Conservation (phyloP, 129 eudicot species). For the Artemisia annua region DNA sequence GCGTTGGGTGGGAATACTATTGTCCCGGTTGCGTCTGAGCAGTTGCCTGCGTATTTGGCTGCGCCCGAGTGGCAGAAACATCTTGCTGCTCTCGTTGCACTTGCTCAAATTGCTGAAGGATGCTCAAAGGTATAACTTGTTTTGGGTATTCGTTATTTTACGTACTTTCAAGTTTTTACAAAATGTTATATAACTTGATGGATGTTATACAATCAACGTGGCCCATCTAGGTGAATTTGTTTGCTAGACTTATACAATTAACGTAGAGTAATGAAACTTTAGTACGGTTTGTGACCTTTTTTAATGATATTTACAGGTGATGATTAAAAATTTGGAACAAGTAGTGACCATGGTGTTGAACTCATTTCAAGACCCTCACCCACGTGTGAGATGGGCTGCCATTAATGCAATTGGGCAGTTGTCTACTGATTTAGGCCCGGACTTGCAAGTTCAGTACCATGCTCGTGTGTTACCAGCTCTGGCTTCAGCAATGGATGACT, state of each 20-base stretch:
- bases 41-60: conserved; percentile 72
- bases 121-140: conserved; percentile 68
- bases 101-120: conserved; percentile 94
- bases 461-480: conserved; percentile 30
- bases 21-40: conserved; percentile 94
- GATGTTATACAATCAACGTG: too few species aligned
- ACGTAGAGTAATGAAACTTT: too few species aligned
- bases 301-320: conserved; percentile 54
- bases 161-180: conserved; percentile 1
- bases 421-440: neutral
- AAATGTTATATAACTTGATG: neutral
- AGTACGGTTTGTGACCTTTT: neutral
- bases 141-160: neutral
- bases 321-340: conserved; percentile 93
- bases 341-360: conserved; percentile 87
- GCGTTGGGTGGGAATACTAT: conserved; percentile 87
- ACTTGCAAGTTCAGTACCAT: conserved; percentile 58
- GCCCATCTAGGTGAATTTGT: too few species aligned
- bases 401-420: neutral
- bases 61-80: conserved; percentile 98
- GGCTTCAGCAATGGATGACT: neutral
- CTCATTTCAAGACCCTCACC: conserved; percentile 93
- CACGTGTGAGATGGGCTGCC: conserved; percentile 42
- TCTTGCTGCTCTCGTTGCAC: conserved; percentile 89
- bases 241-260: too few species aligned